Evolutionary conservation across 139 green algal genomes (phyloP), one percentile per base, ranked within the genome.

Genomic region (Haematococcus lacustris): DNA sequence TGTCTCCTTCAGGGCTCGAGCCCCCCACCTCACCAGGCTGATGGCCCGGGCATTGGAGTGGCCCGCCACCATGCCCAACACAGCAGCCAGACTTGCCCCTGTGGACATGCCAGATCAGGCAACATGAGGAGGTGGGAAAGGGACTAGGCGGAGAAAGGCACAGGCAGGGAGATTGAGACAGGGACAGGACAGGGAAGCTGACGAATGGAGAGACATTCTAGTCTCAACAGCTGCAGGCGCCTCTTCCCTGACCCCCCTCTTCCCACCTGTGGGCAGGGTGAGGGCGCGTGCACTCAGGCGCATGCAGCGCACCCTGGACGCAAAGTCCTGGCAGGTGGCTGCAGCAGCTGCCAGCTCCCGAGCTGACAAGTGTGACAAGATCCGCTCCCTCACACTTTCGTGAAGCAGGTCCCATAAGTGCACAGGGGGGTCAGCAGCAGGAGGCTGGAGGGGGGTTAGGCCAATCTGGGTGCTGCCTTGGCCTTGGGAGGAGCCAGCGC

Each of bases 251-350:
- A 28, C 7, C 37, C 28, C 32, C 50, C 2, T 2, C 68, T 47
- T 23, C 66, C 6, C 39, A 80, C 75, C 75, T 28, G 70, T 60
- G 13, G 78, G 78, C 30, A 83, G 79, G 40, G 68, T 68, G 38
- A 83, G 63, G 26, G 70, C 41, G 9, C 65, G 66, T 4, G 65
- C 39, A 57, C 74, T 79, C 51, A 67, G 70, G 3, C 68, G 62
- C 9, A 59, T 13, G 13, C n/a, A 28, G 6, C 63, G 32, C 1
- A 77, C 78, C 2, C 72, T 51, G 5, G 34, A 59, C 25, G 73
- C 50, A 53, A 83, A 83, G 68, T 79, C 73, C 30, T 30, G 21
- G 78, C 78, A 83, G 13, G 78, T 83, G 21, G 43, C 66, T n/a
- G 78, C 78, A 39, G 64, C 64, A 2, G 51, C 47, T 3, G 78